These are phyloP conservation scores for barrel medic (Medicago truncatula) DNA, from an alignment of 306 rosid species.

Conservation along the genomic window DNA sequence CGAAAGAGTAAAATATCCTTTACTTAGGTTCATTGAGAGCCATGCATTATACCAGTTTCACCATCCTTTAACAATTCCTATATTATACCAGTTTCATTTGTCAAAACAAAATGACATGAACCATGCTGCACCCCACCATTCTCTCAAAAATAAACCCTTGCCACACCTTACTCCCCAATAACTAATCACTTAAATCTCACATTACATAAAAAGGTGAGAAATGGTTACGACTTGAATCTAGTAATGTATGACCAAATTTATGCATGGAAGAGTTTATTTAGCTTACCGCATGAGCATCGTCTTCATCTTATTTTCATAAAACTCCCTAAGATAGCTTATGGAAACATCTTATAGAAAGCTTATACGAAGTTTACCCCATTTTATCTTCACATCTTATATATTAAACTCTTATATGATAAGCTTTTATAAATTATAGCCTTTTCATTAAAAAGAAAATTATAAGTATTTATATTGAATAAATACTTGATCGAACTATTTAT, in stretches of 20 bases:
- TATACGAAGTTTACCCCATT: not conserved
- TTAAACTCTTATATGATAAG: not conserved
- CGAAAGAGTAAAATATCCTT: constrained; percentile 27
- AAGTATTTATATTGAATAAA: not conserved
- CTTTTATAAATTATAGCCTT: not conserved
- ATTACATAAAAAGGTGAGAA: constrained; percentile 11
- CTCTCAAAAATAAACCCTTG: not conserved
- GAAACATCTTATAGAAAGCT: constrained; percentile 3
- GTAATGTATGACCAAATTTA: not conserved
- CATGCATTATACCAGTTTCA: not conserved
- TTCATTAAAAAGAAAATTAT: not conserved
- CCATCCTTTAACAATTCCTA: constrained; percentile 23
- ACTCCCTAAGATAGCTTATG: not conserved
- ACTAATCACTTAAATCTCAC: constrained; percentile 30
- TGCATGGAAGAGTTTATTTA: not conserved
- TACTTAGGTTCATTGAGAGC: not conserved
- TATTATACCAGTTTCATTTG: not conserved
- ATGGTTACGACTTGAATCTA: constrained; percentile 3
- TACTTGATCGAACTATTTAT: not conserved
- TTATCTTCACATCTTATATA: not conserved
- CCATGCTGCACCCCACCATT: not conserved
- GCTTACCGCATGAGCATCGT: not conserved
- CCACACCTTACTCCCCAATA: constrained; percentile 1
- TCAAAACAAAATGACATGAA: constrained; percentile 21
- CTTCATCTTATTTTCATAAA: not conserved